A percentile compares a stretch with the other conserved stretches of the same genome.
These are phyloP conservation scores for Phytophthora aleatoria DNA, from an alignment of 352 stramenopile species.

Conservation along the genomic window DNA sequence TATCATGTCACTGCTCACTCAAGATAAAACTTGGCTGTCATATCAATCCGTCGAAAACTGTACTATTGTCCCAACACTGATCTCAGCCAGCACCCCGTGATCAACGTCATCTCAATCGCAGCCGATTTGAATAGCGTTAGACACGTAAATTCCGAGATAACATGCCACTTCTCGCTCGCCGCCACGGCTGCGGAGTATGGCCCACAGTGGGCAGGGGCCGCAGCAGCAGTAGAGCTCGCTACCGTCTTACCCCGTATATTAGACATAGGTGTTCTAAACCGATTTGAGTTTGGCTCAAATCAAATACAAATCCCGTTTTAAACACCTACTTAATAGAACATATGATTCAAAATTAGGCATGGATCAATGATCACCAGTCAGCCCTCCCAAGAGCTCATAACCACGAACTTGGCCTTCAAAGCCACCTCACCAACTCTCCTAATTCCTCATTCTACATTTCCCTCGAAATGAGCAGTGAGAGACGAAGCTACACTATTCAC, in stretches of 20 bases:
- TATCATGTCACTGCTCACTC: too few relatives aligned
- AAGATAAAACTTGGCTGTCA: too few relatives aligned
- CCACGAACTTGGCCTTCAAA: neutral
- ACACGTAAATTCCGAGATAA: too few relatives aligned
- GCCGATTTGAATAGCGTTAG: too few relatives aligned
- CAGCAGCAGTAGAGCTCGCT: neutral
- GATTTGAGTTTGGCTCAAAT: neutral
- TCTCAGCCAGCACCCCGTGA: too few relatives aligned
- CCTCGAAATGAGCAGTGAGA: neutral
- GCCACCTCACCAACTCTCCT: neutral
- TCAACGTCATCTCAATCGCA: too few relatives aligned
- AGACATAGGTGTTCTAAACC: neutral
- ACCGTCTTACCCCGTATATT: neutral
- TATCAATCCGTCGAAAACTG: too few relatives aligned
- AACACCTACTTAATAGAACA: neutral
- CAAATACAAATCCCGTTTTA: neutral
- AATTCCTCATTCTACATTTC: neutral
- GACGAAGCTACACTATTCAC: neutral
- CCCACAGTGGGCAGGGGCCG: too few relatives aligned
- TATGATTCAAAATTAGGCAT: neutral
- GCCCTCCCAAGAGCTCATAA: neutral
- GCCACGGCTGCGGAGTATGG: too few relatives aligned
- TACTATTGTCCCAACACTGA: too few relatives aligned
- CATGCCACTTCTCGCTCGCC: too few relatives aligned
- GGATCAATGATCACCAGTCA: neutral